Percentiles rank a stretch among this genome's conserved stretches.
These are phyloP conservation scores for Aspergillus tamarii DNA, from an alignment of 2,329 filamentous ascomycete species.

Conservation along the genomic window DNA sequence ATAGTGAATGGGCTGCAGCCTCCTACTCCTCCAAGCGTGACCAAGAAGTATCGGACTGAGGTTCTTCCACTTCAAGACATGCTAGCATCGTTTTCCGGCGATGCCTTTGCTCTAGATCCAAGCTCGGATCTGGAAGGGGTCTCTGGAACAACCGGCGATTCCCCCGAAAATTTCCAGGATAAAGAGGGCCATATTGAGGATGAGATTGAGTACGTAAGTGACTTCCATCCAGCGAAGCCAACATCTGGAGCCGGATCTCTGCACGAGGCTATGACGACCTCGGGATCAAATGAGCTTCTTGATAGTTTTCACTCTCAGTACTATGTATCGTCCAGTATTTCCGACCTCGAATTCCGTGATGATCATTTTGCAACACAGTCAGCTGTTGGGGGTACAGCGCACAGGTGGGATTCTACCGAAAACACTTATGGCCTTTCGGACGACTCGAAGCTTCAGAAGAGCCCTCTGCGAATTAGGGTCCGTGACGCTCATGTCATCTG, in stretches of 20 bases:
- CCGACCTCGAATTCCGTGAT: constrained; percentile 73
- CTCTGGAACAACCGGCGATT: constrained; percentile 52
- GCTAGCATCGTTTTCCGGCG: constrained; percentile 84
- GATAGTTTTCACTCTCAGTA: constrained; percentile 59
- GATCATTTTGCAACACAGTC: constrained; percentile 73
- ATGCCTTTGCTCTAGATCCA: constrained; percentile 65
- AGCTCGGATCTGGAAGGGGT: constrained; percentile 26
- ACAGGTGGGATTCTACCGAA: constrained; percentile 77
- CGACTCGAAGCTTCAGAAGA: constrained; percentile 62
- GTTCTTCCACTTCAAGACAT: constrained; percentile 85
- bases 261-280: constrained; percentile 36
- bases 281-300: constrained; percentile 44
- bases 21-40: constrained; percentile 78
- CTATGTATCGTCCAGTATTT: constrained; percentile 58
- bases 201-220: constrained; percentile 57
- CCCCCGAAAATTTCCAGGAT: constrained; percentile 40
- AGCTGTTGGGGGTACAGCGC: constrained; percentile 66
- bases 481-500: constrained; percentile 92
- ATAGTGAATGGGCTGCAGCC: constrained; percentile 80
- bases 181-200: constrained; percentile 42
- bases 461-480: constrained; percentile 76
- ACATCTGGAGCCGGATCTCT: constrained; percentile 32
- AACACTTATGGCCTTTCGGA: constrained; percentile 74
- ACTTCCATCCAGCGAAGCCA: constrained; percentile 55
- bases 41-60: constrained; percentile 83